Percentiles rank a stretch among this genome's conserved stretches.
Conservation (phyloP, 176 grass and related monocot genomes). For the Lolium rigidum region DNA sequence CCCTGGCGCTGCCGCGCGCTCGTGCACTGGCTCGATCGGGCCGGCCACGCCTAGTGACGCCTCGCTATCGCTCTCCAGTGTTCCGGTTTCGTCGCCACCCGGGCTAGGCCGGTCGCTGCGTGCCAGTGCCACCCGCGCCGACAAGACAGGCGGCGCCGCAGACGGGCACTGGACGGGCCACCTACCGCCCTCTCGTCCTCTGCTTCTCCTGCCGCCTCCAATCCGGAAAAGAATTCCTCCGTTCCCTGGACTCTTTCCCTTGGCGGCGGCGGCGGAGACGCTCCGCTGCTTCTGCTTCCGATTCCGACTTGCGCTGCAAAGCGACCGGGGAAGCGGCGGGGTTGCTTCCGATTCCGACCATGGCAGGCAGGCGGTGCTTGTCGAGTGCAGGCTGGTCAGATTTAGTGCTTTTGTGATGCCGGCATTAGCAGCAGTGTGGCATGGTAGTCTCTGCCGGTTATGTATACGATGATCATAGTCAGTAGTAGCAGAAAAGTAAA, state of each 20-base stretch:
- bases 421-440: neutral
- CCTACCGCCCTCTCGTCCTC: neutral
- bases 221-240: constrained; percentile 11
- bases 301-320: neutral
- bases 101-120: neutral
- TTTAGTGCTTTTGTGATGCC: neutral
- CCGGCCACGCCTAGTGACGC: neutral
- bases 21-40: neutral
- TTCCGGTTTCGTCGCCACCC: neutral
- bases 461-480: neutral
- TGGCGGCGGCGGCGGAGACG: constrained; percentile 3
- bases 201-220: neutral
- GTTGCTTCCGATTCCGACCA: constrained; percentile 10
- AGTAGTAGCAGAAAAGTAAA: neutral
- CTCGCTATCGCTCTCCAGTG: constrained; percentile 44
- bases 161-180: neutral
- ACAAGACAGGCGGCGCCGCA: neutral
- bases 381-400: neutral
- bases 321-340: constrained; percentile 4
- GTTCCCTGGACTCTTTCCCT: neutral
- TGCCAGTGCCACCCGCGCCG: constrained; percentile 24
- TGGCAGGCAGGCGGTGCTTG: neutral
- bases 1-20: neutral
- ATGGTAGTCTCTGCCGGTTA: neutral
- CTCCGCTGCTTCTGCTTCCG: neutral